These are phyloP conservation scores for Septoria linicola DNA, from an alignment of 2,329 filamentous ascomycete genomes.

Conservation along the genomic window DNA sequence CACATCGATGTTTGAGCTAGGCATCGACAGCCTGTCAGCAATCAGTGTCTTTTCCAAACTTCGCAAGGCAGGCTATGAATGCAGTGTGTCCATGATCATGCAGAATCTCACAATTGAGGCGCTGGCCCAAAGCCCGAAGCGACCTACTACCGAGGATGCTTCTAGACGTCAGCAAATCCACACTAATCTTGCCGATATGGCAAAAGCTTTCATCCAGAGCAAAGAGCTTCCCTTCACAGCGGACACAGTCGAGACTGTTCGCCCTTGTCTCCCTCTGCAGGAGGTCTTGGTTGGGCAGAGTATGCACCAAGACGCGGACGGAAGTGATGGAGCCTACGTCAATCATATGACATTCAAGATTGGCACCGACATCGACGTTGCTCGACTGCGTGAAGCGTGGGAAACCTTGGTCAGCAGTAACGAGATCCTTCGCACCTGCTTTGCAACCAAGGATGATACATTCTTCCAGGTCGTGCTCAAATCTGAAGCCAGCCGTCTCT, in stretches of 20 bases:
- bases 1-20: slow-evolving; percentile 18
- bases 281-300: slow-evolving; percentile 16
- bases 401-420: slow-evolving; percentile 10
- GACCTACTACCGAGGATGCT: background rate
- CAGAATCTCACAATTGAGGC: slow-evolving; percentile 20
- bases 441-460: slow-evolving; percentile 7
- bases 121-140: slow-evolving; percentile 10
- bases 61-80: slow-evolving; percentile 15
- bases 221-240: background rate
- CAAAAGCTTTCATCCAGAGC: slow-evolving; percentile 1
- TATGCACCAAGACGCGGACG: slow-evolving; percentile 11
- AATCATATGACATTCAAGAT: slow-evolving; percentile 16
- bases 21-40: slow-evolving; percentile 23
- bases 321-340: slow-evolving; percentile 17
- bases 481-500: background rate
- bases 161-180: background rate
- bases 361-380: slow-evolving; percentile 4
- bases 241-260: slow-evolving; percentile 5
- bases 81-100: slow-evolving; percentile 22
- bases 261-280: slow-evolving; percentile 18
- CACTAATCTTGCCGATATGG: background rate
- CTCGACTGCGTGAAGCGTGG: slow-evolving; percentile 12
- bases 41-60: slow-evolving; percentile 21
- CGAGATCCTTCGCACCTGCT: slow-evolving; percentile 18
- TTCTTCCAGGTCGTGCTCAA: slow-evolving; percentile 20